Percentiles rank a stretch among this genome's conserved stretches.
These are phyloP conservation scores for Agrocybe chaxingu DNA, from an alignment of 768 basidiomycete species.

Conservation along the genomic window DNA sequence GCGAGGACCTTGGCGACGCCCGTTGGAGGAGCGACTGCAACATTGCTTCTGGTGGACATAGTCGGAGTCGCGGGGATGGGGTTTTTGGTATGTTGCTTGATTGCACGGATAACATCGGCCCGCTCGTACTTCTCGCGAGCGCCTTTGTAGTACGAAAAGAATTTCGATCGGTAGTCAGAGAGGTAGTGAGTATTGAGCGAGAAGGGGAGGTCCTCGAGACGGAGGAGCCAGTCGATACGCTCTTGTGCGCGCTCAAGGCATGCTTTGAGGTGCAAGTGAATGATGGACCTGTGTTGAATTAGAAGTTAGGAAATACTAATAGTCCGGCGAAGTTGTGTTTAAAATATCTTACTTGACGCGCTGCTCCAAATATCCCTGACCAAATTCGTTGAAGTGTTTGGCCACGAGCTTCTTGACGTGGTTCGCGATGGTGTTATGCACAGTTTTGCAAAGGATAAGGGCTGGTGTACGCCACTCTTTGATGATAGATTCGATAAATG, in stretches of 20 bases:
- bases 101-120: constrained; percentile 20
- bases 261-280: constrained; percentile 48
- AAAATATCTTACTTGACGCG: constrained; percentile 33
- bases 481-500: constrained; percentile 44
- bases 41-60: constrained; percentile 8
- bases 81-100: constrained; percentile 12
- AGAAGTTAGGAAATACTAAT: not conserved
- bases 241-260: constrained; percentile 36
- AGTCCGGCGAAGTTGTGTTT: not conserved
- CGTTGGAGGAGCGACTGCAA: constrained; percentile 6
- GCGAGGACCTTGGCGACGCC: constrained; percentile 33
- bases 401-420: constrained; percentile 42
- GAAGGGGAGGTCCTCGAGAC: constrained; percentile 45
- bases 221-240: constrained; percentile 47
- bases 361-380: constrained; percentile 50
- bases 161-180: constrained; percentile 38
- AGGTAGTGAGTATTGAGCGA: constrained; percentile 55
- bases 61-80: not conserved
- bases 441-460: constrained; percentile 37
- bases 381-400: constrained; percentile 48
- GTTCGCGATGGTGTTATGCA: constrained; percentile 32
- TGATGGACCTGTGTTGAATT: constrained; percentile 15
- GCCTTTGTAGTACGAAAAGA: constrained; percentile 46
- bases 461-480: constrained; percentile 50
- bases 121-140: constrained; percentile 32